phyloP scores from a whole-genome alignment of 805 yeast genomes.

The Saturnispora mendoncae region DNA sequence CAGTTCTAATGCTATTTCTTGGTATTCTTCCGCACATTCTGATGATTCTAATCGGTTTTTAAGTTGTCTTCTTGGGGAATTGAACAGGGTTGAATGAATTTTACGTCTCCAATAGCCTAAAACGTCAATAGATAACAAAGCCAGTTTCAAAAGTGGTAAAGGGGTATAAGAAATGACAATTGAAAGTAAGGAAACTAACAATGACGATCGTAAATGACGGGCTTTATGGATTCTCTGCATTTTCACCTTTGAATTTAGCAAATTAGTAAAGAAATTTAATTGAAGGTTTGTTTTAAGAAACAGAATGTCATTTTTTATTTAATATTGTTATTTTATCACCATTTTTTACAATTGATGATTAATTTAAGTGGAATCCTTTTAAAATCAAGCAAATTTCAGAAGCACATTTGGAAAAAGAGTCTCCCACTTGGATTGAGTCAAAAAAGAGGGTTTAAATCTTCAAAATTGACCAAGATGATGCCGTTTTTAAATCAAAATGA shows the following conservation, averaged over 20 bases:
- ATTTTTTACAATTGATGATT: no score
- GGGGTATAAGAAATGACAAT: slow-evolving; percentile 15
- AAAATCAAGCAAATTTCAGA: no score
- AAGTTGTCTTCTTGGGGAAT: slow-evolving; percentile 12
- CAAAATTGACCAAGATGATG: background rate
- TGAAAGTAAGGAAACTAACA: slow-evolving; percentile 9
- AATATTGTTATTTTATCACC: no score
- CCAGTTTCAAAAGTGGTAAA: slow-evolving; percentile 22
- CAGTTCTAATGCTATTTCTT: slow-evolving; percentile 37
- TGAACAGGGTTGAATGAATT: slow-evolving; percentile 6
- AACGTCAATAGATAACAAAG: slow-evolving; percentile 35
- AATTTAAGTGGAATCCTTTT: no score
- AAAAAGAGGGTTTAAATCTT: background rate
- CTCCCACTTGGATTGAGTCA: no score
- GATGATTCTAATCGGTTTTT: slow-evolving; percentile 6
- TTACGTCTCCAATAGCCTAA: slow-evolving; percentile 32
- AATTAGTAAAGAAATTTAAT: background rate
- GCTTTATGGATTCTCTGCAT: slow-evolving; percentile 10
- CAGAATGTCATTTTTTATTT: background rate
- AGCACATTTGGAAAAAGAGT: no score
- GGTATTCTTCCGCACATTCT: slow-evolving; percentile 58
- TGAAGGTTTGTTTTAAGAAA: background rate
- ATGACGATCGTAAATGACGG: slow-evolving; percentile 5
- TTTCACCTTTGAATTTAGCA: no score
- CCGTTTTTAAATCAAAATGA: background rate